Base-by-base conservation (phyloP, 257 asterid genomes). In the Orobanche coerulescens region DNA sequence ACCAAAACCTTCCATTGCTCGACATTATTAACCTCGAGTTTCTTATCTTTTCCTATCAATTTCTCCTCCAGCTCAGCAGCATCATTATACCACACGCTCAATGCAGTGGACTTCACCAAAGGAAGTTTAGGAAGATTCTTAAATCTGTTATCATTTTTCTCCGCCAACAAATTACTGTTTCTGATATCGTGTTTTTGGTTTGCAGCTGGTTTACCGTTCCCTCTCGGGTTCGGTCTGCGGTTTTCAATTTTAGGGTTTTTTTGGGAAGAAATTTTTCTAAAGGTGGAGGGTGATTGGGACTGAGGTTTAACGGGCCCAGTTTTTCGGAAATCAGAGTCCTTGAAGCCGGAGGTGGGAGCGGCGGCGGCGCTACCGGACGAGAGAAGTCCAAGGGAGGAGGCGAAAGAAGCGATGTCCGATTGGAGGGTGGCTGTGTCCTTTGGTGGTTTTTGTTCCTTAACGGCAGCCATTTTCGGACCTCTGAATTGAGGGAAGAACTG, bases 271-370 rank as follows among this genome's bases (percentile, higher is more conserved):
- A 0, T 44, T 26, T 34, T 65, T 14, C 30, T 22, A 36, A 57
- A 58, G 7, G 13, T 64, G 4, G 69, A 2, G n/a, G 58, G 49
- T 53, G 65, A 15, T 5, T 60, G 60, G 0, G 71, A 30, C 19
- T 15, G 46, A 20, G 81, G 33, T 37, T 80, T 83, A 31, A 79
- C 18, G 6, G 81, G 76, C 10, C 87, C 90, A 9, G 84, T 75
- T 70, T 89, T 93, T 18, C 86, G 95, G 73, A 86, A 93, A 62
- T 88, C 97, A 30, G 94, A 64, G 73, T 92, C 96, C 58, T 92
- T 77, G 76, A 88, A 92, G 63, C 97, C 95, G 63, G 90, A 65
- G 59, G 83, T 61, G 34, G 90, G 64, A 6, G 44, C 73, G 34
- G 71, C 75, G 50, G 68, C 71, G 66, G 70, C 58, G 20, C 31